Evolutionary conservation across 345 rosid genomes (phyloP).

Genomic region (Citrus australasica): DNA sequence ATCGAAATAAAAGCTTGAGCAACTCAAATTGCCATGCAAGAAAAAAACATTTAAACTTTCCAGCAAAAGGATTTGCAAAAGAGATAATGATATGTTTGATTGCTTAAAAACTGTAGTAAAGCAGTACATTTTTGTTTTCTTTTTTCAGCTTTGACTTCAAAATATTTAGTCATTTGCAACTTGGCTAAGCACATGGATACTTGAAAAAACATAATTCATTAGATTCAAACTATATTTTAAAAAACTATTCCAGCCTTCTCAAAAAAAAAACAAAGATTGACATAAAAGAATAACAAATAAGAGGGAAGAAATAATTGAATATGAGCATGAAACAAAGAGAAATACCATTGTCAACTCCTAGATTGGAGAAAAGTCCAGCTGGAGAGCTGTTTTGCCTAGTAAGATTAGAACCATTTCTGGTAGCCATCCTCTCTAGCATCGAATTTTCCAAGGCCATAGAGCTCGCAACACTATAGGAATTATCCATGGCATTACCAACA

Average conservation of each 20-base stretch:
- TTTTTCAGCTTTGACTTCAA: background rate
- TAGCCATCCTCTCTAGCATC: slow-evolving; percentile 21
- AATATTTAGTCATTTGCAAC: background rate
- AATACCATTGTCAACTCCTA: slow-evolving; percentile 45
- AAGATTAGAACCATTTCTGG: slow-evolving; percentile 36
- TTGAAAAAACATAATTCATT: background rate
- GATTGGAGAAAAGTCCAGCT: slow-evolving; percentile 45
- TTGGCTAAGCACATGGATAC: slow-evolving; percentile 6
- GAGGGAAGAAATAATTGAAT: background rate
- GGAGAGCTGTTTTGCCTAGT: slow-evolving; percentile 52
- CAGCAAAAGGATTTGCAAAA: background rate
- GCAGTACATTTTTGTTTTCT: background rate
- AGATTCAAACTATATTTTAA: background rate
- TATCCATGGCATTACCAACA: slow-evolving; percentile 14
- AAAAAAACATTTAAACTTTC: background rate
- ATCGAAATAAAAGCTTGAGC: background rate
- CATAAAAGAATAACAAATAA: background rate
- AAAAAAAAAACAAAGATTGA: background rate
- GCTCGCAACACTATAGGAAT: slow-evolving; percentile 14
- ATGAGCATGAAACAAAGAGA: background rate
- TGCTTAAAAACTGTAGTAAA: background rate
- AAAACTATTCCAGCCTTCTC: background rate
- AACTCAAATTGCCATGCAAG: background rate
- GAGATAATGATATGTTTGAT: background rate
- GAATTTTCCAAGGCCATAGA: slow-evolving; percentile 27